These are phyloP conservation scores for Dioscorea zingiberensis DNA, from an alignment of 106 monocot genomes.

Conservation along the genomic window DNA sequence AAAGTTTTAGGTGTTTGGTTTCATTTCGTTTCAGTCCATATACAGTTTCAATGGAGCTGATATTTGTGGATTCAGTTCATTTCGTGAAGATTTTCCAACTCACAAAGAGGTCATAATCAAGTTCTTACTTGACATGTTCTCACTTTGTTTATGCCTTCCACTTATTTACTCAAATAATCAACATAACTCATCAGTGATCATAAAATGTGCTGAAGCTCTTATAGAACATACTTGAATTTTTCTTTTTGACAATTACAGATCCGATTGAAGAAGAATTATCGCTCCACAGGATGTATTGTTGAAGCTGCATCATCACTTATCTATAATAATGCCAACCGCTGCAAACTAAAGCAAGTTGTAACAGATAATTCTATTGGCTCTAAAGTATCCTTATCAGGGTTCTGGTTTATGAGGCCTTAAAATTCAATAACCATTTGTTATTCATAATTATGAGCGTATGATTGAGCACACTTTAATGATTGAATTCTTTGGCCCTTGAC, in stretches of 20 bases:
- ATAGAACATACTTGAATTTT: background rate
- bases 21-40: conserved; percentile 60
- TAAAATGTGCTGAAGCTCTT: background rate
- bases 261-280: conserved; percentile 76
- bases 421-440: background rate
- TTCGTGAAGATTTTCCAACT: conserved; percentile 74
- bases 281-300: conserved; percentile 85
- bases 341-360: conserved; percentile 49
- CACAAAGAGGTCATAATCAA: conserved; percentile 54
- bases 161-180: too few relatives aligned
- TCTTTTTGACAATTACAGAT: conserved; percentile 44
- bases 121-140: too few relatives aligned
- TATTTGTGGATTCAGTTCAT: conserved; percentile 77
- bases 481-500: conserved; percentile 20
- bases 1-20: background rate
- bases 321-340: conserved; percentile 54
- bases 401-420: background rate
- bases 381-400: conserved; percentile 51
- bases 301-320: conserved; percentile 91
- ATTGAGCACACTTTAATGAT: background rate
- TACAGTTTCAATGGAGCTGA: conserved; percentile 95
- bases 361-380: conserved; percentile 70
- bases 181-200: too few relatives aligned
- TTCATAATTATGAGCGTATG: background rate
- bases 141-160: background rate